Evolutionary conservation across 169 alveolate species (phyloP).

Genomic region (Plasmodium adleri): DNA sequence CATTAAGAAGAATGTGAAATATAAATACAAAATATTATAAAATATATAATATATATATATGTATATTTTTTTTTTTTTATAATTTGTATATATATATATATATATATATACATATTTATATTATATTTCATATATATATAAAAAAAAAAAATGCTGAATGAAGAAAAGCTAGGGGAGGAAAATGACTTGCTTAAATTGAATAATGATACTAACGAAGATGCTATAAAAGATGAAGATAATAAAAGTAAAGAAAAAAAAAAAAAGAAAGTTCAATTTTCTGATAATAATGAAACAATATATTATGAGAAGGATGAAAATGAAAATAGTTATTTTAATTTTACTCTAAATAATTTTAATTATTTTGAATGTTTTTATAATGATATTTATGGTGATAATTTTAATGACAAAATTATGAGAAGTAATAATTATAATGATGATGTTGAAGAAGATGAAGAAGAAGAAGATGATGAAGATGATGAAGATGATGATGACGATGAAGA

Average conservation of each 20-base stretch:
- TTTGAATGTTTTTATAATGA: slow-evolving; percentile 69
- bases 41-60: not conserved
- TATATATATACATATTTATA: not conserved
- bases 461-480: not conserved
- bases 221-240: not conserved
- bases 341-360: slow-evolving; percentile 64
- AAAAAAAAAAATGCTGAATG: slow-evolving; percentile 53
- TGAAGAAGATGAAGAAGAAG: not conserved
- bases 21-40: not conserved
- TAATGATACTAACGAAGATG: slow-evolving; percentile 12
- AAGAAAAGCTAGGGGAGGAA: slow-evolving; percentile 39
- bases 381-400: slow-evolving; percentile 41
- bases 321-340: slow-evolving; percentile 61
- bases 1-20: no score
- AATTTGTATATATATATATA: not conserved
- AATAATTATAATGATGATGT: not conserved
- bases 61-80: not conserved
- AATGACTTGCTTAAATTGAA: slow-evolving; percentile 44
- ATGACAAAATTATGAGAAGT: slow-evolving; percentile 3
- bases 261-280: slow-evolving; percentile 74
- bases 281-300: slow-evolving; percentile 72
- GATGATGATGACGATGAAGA: not conserved
- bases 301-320: slow-evolving; percentile 76
- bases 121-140: not conserved
- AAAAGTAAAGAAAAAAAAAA: slow-evolving; percentile 42